Percentiles rank a stretch among this genome's conserved stretches.
phyloP scores from a whole-genome alignment of 2,329 filamentous ascomycete genomes.

The Orbilia blumenaviensis region DNA sequence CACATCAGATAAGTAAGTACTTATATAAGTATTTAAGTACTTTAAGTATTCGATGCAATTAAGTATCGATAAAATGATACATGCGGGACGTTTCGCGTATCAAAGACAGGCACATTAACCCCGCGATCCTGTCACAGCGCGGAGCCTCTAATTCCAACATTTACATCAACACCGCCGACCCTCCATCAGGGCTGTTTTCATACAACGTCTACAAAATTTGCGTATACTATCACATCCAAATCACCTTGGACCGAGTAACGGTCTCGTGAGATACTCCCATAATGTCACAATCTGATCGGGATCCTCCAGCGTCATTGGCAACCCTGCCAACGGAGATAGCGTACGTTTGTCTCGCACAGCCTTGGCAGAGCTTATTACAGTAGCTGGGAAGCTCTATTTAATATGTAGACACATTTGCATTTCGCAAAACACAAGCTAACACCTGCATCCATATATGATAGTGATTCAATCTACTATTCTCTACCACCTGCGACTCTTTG shows the following conservation, averaged over 20 bases:
- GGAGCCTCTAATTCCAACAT: background rate
- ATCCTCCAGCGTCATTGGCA: conserved; percentile 44
- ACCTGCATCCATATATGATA: conserved; percentile 5
- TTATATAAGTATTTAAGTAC: too few relatives aligned
- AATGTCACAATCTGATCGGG: conserved; percentile 22
- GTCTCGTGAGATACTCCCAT: background rate
- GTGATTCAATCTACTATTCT: conserved; percentile 56
- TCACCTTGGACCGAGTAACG: background rate
- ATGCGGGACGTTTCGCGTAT: conserved; percentile 12
- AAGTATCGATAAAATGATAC: too few relatives aligned
- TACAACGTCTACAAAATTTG: background rate
- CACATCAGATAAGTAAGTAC: background rate
- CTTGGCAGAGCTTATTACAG: conserved; percentile 23
- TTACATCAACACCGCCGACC: background rate
- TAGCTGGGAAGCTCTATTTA: background rate
- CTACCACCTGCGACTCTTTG: conserved; percentile 53
- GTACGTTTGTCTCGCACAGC: conserved; percentile 45
- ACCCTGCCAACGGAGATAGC: conserved; percentile 56
- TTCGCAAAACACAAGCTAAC: background rate
- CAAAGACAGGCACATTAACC: conserved; percentile 17
- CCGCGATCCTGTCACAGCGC: conserved; percentile 29
- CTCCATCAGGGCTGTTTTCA: background rate
- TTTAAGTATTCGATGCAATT: too few relatives aligned
- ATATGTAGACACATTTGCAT: too few relatives aligned
- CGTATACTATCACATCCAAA: background rate